Conservation (phyloP, 148 eudicot species). For the Persicaria tinctoria region DNA sequence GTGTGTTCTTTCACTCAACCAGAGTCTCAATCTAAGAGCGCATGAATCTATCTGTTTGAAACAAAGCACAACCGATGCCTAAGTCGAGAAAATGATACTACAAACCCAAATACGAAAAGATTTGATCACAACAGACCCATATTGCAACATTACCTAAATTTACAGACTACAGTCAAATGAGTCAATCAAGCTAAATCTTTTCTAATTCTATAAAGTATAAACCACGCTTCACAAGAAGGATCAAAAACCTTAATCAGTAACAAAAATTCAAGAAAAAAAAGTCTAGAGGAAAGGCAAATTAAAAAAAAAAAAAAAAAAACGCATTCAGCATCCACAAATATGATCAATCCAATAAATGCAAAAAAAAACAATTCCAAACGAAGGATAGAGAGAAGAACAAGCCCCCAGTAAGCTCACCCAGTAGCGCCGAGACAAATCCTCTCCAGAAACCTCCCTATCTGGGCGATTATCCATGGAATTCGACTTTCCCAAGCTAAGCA, state of each 20-base stretch:
- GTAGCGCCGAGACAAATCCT: conserved; percentile 63
- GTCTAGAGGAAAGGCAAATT: neutral
- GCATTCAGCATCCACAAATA: neutral
- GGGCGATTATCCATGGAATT: conserved; percentile 20
- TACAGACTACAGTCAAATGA: neutral
- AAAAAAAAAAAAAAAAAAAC: neutral
- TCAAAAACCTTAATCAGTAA: neutral
- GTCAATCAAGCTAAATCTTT: neutral
- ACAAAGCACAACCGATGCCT: neutral
- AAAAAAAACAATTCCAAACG: conserved; percentile 31
- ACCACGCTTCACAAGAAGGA: neutral
- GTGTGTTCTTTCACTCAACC: neutral
- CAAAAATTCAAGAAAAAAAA: neutral
- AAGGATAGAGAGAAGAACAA: neutral
- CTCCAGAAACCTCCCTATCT: conserved; percentile 38
- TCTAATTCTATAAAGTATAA: neutral
- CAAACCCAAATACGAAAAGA: neutral
- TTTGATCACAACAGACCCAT: neutral
- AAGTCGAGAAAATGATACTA: neutral
- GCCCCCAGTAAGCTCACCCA: conserved; percentile 51
- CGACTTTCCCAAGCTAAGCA: conserved; percentile 35
- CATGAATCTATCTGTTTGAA: neutral
- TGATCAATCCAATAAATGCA: neutral
- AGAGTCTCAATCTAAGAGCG: neutral
- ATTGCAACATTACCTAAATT: neutral